These are phyloP conservation scores for Polygonum maritimum DNA, from an alignment of 148 eudicot genomes.

Conservation along the genomic window DNA sequence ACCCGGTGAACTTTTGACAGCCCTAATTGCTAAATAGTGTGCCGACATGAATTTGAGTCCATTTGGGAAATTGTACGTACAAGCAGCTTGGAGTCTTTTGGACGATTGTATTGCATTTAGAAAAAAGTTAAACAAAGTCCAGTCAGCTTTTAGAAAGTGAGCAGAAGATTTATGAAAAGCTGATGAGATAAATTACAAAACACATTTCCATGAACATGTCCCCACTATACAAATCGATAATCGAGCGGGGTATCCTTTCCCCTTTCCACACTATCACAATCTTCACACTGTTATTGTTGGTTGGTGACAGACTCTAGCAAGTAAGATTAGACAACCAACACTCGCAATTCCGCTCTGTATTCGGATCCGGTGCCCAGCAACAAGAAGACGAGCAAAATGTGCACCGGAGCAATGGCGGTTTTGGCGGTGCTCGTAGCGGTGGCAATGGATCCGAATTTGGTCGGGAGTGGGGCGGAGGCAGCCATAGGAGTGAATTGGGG, in stretches of 20 bases:
- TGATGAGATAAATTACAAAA: neutral
- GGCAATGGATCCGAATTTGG: slow-evolving; percentile 2
- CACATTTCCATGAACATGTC: neutral
- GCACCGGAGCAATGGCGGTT: neutral
- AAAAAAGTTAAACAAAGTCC: no score
- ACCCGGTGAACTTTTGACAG: no score
- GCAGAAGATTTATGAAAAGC: no score
- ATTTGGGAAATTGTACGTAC: no score
- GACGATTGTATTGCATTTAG: no score
- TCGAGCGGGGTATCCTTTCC: neutral
- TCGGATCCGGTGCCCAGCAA: neutral
- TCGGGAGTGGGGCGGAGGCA: slow-evolving; percentile 19
- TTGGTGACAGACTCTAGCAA: neutral
- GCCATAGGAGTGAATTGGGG: slow-evolving; percentile 93
- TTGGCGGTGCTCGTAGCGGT: neutral
- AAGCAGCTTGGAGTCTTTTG: no score
- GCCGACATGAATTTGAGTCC: no score
- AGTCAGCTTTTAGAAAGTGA: neutral
- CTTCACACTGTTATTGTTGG: neutral
- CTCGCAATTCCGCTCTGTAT: neutral
- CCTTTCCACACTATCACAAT: neutral
- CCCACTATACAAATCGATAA: neutral
- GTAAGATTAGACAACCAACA: no score
- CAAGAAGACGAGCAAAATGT: neutral
- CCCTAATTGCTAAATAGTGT: no score